Conservation (phyloP, 1,284 basidiomycete genomes). For the Tilletia caries region DNA sequence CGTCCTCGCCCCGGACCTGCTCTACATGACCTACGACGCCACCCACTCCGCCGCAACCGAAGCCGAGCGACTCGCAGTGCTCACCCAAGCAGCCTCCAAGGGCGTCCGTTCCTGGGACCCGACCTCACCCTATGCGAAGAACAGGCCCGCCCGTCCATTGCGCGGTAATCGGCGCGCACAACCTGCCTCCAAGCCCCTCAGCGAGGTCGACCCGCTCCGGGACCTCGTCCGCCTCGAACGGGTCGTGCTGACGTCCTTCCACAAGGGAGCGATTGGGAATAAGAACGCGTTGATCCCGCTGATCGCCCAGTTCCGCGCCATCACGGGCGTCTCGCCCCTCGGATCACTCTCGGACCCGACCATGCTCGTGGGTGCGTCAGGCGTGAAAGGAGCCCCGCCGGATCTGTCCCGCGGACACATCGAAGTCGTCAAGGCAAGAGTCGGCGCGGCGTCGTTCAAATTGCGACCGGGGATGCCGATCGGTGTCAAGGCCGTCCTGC, state of each 20-base stretch:
- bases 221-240: slow-evolving; percentile 69
- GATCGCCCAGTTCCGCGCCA: slow-evolving; percentile 79
- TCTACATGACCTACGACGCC: slow-evolving; percentile 86
- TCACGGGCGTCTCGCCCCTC: slow-evolving; percentile 72
- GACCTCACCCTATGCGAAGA: slow-evolving; percentile 71
- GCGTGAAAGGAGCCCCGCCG: not conserved
- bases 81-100: not conserved
- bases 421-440: slow-evolving; percentile 73
- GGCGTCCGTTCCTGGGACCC: slow-evolving; percentile 68
- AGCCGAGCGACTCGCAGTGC: not conserved
- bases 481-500: slow-evolving; percentile 83
- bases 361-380: slow-evolving; percentile 20
- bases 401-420: slow-evolving; percentile 56
- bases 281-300: slow-evolving; percentile 75
- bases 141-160: slow-evolving; percentile 66
- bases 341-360: slow-evolving; percentile 35
- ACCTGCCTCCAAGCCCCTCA: slow-evolving; percentile 36
- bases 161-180: slow-evolving; percentile 61
- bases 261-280: slow-evolving; percentile 63
- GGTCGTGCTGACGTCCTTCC: slow-evolving; percentile 61
- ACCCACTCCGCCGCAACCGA: slow-evolving; percentile 1
- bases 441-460: slow-evolving; percentile 77
- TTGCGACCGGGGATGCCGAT: slow-evolving; percentile 77
- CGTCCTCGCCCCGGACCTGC: slow-evolving; percentile 77
- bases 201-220: slow-evolving; percentile 22